These are phyloP conservation scores for Stentor roeselii DNA, from an alignment of 73 alveolate genomes.

Conservation along the genomic window DNA sequence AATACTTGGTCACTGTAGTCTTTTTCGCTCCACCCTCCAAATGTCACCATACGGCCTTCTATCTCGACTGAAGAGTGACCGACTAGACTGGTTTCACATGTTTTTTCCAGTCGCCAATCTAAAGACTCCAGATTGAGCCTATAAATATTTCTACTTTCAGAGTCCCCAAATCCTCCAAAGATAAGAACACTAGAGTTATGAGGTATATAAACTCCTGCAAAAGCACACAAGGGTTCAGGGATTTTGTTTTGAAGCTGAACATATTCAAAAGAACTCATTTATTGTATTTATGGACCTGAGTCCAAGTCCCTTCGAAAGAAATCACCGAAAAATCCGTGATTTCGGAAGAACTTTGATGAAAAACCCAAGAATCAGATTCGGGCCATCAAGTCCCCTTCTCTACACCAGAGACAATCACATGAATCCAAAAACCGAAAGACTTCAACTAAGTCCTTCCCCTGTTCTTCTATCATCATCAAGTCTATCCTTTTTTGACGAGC, in stretches of 20 bases:
- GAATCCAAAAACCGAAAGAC: too few relatives aligned
- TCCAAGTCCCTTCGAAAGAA: too few relatives aligned
- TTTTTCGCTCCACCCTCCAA: constrained; percentile 20
- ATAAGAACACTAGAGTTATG: neutral
- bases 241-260: neutral
- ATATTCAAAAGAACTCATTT: too few relatives aligned
- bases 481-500: too few relatives aligned
- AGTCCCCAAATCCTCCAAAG: neutral
- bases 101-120: neutral
- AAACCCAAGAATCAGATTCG: neutral
- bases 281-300: too few relatives aligned
- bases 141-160: neutral
- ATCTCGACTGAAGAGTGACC: constrained; percentile 26
- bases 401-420: too few relatives aligned
- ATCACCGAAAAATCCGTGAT: too few relatives aligned
- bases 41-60: neutral
- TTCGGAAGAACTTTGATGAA: too few relatives aligned
- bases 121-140: neutral
- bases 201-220: constrained; percentile 12
- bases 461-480: too few relatives aligned
- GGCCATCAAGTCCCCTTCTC: too few relatives aligned
- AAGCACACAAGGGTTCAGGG: constrained; percentile 7
- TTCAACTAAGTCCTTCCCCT: too few relatives aligned
- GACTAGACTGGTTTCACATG: neutral
- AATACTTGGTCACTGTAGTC: neutral